phyloP scores from a whole-genome alignment of 2,329 filamentous ascomycete species.

The Xylariomycetidae sp. region DNA sequence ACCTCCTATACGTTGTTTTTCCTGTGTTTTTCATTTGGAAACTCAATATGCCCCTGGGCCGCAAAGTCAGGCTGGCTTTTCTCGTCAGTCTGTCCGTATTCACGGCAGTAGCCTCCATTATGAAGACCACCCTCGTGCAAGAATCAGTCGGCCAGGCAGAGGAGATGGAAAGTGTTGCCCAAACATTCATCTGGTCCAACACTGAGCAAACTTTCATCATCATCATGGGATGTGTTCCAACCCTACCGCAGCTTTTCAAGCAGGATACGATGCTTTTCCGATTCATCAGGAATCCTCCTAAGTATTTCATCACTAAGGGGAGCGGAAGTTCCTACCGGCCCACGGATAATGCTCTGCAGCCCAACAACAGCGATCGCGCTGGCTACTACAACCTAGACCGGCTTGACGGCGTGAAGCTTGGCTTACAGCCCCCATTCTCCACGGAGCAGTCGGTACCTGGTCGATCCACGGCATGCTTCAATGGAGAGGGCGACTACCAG shows the following conservation, averaged over 20 bases:
- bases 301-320: neutral
- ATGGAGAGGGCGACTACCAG: neutral
- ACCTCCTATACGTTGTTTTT: conserved; percentile 5
- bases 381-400: neutral
- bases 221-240: conserved; percentile 1
- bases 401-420: neutral
- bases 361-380: neutral
- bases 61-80: conserved; percentile 2
- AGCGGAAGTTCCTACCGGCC: neutral
- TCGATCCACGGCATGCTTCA: neutral
- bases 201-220: conserved; percentile 3
- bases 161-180: neutral
- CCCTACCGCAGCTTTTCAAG: neutral
- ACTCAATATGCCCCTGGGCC: conserved; percentile 6
- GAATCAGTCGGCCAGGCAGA: neutral
- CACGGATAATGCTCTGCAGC: no score
- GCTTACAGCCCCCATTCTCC: neutral
- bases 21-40: conserved; percentile 8
- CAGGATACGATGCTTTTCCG: neutral
- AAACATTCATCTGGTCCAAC: neutral
- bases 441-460: neutral
- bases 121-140: neutral
- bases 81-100: conserved; percentile 5
- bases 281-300: neutral
- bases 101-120: conserved; percentile 3